Evolutionary conservation across 495 filamentous ascomycete species (phyloP).

Genomic region (Annulohypoxylon nitens): DNA sequence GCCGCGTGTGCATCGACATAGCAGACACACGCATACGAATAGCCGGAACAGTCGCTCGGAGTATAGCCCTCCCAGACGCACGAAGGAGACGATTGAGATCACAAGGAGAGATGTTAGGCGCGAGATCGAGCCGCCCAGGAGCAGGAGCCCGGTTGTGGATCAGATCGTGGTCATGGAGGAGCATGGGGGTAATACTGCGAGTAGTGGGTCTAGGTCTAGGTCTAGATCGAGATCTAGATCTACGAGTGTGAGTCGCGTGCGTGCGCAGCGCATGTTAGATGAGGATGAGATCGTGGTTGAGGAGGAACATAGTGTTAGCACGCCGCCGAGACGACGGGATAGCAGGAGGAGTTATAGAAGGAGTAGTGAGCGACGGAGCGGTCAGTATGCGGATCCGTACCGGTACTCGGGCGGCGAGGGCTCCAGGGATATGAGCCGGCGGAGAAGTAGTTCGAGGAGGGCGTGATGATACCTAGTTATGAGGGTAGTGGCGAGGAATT

Average conservation of each 20-base stretch:
- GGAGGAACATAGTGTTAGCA: constrained; percentile 53
- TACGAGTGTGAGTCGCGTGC: constrained; percentile 41
- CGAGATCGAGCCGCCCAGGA: constrained; percentile 36
- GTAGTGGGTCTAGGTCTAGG: constrained; percentile 35
- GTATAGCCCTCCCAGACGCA: constrained; percentile 23
- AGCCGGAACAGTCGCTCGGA: not conserved
- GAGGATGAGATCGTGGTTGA: constrained; percentile 62
- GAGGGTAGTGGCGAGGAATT: not conserved
- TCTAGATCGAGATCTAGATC: constrained; percentile 25
- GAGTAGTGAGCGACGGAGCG: constrained; percentile 53
- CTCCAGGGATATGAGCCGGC: constrained; percentile 52
- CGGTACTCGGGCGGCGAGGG: constrained; percentile 52
- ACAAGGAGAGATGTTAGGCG: constrained; percentile 46
- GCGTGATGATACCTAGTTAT: constrained; percentile 16
- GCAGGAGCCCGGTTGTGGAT: constrained; percentile 38
- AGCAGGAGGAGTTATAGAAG: constrained; percentile 50
- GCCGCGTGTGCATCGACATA: constrained; percentile 43
- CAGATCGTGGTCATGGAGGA: constrained; percentile 58
- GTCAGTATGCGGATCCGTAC: constrained; percentile 51
- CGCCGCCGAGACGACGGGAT: constrained; percentile 48
- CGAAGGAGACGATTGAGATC: constrained; percentile 56
- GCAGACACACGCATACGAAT: constrained; percentile 21
- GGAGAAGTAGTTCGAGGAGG: constrained; percentile 45
- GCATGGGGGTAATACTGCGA: constrained; percentile 40
- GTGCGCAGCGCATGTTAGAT: not conserved